Base-by-base conservation (phyloP, 1,284 basidiomycete genomes). In the Serendipita sp. region DNA sequence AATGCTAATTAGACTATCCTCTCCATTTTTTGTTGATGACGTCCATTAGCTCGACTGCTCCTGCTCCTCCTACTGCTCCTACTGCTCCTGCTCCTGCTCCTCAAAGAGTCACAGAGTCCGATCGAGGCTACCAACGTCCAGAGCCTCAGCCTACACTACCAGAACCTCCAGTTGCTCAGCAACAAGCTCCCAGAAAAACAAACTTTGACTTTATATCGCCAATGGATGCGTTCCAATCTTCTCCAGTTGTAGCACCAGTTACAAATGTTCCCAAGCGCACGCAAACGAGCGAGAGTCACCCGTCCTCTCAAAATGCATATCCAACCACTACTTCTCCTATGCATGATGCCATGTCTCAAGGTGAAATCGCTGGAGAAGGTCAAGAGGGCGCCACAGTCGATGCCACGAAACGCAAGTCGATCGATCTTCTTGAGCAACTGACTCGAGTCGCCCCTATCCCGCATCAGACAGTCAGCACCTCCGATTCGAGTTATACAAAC, bases 171-270 rank as follows among this genome's bases (percentile, higher is more conserved):
- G 15, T 35, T 58, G 29, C 65, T 60, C 65, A 63, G 61, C 64
- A 65, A 64, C 79, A 77, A 61, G 78, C 78, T 50, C 75, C 79
- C 8, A 84, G 82, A 67, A 85, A 85, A 72, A 85, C 85, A 62
- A 82, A 89, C 79, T 91, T 90, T 68, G 86, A 89, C 60, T 91
- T 88, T 66, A 78, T 85, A 63, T 89, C 87, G 62, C 84, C 88
- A 2, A 90, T 91, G 67, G 88, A 91, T 68, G 86, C 87, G 12
- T 77, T 91, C 34, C 71, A 74, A 32, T 64, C 65, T 38, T 43
- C 68, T 2, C 60, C 42, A 26, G 26, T 29, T 8, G 29, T 29
- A 5, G 6, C n/a, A 10, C 10, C 53, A 10, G 3, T n/a, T n/a
- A n/a, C 53, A 26, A 30, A 4, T 34, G 15, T 30, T n/a, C 53